Conservation (phyloP, 371 early-diverging fungal genomes). For the Lichtheimia hyalospora region DNA sequence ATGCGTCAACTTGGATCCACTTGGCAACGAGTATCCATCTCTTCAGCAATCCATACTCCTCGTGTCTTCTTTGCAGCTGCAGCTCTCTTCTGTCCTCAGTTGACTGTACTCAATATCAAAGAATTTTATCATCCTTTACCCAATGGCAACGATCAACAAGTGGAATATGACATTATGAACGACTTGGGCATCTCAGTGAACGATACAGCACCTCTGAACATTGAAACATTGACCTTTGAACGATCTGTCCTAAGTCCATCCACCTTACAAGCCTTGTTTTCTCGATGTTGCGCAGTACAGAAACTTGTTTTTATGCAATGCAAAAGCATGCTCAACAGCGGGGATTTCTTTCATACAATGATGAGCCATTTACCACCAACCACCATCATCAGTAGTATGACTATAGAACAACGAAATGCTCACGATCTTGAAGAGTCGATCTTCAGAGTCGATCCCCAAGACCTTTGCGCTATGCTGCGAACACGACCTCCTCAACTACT, state of each 20-base stretch:
- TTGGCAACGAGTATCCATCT: not conserved
- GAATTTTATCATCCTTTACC: not conserved
- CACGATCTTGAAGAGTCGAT: not conserved
- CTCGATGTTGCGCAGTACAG: not conserved
- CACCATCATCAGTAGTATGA: not conserved
- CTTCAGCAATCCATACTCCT: not conserved
- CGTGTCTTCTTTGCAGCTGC: not conserved
- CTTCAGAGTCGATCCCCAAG: not conserved
- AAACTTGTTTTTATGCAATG: not conserved
- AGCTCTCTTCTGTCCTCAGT: constrained; percentile 1
- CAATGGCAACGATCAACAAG: not conserved
- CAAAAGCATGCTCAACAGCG: not conserved
- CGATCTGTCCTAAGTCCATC: not conserved
- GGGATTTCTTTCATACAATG: not conserved
- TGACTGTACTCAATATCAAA: not conserved
- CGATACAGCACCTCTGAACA: not conserved
- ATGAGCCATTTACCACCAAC: not conserved
- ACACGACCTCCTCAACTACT: not conserved
- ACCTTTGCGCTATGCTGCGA: not conserved
- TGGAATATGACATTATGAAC: not conserved
- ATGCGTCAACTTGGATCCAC: constrained; percentile 7
- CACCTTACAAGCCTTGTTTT: not conserved
- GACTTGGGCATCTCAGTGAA: not conserved
- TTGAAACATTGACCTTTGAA: not conserved
- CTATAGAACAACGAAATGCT: not conserved